Percentiles rank a stretch among this genome's conserved stretches.
Evolutionary conservation across 768 basidiomycete genomes (phyloP).

Genomic region (Russula virescens): DNA sequence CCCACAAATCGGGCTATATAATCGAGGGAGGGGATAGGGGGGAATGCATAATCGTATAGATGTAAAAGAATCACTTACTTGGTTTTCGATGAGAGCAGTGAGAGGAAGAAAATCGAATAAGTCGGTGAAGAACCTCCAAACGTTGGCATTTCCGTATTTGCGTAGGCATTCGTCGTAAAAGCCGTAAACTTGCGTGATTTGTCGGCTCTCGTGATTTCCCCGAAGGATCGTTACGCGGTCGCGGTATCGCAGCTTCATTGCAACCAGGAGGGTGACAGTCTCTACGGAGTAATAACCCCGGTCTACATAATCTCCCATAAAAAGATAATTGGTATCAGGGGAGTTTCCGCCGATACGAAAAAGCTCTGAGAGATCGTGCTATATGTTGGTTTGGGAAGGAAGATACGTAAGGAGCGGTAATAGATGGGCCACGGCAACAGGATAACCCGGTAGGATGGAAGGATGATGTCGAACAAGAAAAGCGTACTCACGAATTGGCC

Average conservation of each 20-base stretch:
- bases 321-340: slow-evolving; percentile 98
- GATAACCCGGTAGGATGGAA: slow-evolving; percentile 5
- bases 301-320: slow-evolving; percentile 99
- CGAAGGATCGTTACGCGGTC: slow-evolving; percentile 97
- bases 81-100: slow-evolving; percentile 97
- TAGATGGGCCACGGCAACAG: slow-evolving; percentile 18
- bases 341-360: slow-evolving; percentile 99
- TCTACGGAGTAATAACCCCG: slow-evolving; percentile 99
- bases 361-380: slow-evolving; percentile 99
- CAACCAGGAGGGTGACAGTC: slow-evolving; percentile 95
- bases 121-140: slow-evolving; percentile 99
- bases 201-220: slow-evolving; percentile 97
- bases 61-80: slow-evolving; percentile 57
- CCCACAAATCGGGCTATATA: slow-evolving; percentile 7
- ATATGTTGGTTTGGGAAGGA: slow-evolving; percentile 24
- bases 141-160: slow-evolving; percentile 99
- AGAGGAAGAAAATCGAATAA: slow-evolving; percentile 96
- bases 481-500: slow-evolving; percentile 90
- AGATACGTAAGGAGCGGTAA: slow-evolving; percentile 18
- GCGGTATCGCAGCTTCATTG: slow-evolving; percentile 95
- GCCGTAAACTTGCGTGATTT: slow-evolving; percentile 99
- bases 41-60: neutral
- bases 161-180: slow-evolving; percentile 99
- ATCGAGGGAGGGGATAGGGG: neutral
- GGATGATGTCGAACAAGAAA: slow-evolving; percentile 24